Base-by-base conservation (phyloP, 2,329 filamentous ascomycete genomes). In the Biscogniauxia mediterranea region DNA sequence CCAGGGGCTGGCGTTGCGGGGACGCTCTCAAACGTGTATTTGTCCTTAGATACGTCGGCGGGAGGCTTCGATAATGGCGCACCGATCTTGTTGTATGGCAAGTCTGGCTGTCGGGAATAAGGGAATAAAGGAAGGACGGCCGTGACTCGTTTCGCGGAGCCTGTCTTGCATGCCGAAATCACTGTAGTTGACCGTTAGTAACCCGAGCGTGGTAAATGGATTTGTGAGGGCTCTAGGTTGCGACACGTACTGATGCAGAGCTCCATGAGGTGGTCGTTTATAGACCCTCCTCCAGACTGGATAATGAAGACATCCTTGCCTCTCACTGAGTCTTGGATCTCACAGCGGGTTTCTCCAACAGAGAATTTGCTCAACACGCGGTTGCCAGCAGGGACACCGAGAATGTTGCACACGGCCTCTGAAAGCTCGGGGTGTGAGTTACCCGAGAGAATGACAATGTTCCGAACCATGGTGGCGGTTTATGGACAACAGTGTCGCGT, bases 251-350 rank as follows among this genome's bases (percentile, higher is more conserved):
- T 97, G 79, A 98, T 97, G 76, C 96, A 91, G 55, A 98, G 88
- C 75, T 99, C 95, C 81, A 99, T 90, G 67, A 99, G 87, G 79
- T 96, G 89, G 79, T 99, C 95, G 75, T 99, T 99, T 79, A 97
- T 92, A 71, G 90, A 91, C 66, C 92, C 93, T 69, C 92, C 92
- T 69, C 92, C 93, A 51, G 92, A 95, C 78, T 98, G 94, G 72
- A 99, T 92, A 75, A 98, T 97, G 80, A 96, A 99, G 75, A 97
- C 95, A 86, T 99, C 95, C 77, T 99, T 99, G 70, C 92, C 95
- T 70, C 95, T 90, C 56, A 99, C 95, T 15, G 93, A 97, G 78
- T 99, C 95, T 76, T 93, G 86, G 73, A 99, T 96, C 78, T 98
- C 95, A 65, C 96, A 94, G 59, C 94, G 88, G 68, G 91, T 96